phyloP scores from a whole-genome alignment of 805 yeast genomes.

The Hanseniaspora valbyensis region DNA sequence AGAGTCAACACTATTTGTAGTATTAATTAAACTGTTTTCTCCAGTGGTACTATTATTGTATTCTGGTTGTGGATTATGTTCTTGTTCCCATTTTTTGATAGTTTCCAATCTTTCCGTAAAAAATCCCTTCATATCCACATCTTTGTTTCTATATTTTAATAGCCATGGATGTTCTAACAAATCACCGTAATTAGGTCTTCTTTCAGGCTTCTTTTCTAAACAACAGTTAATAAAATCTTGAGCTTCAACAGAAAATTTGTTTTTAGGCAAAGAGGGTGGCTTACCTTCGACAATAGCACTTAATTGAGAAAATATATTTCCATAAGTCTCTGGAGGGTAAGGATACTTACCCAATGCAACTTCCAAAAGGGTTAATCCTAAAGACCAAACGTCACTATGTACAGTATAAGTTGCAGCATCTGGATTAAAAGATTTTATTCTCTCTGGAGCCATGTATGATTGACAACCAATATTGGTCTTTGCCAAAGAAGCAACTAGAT shows the following conservation, averaged over 20 bases:
- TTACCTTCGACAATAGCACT: conserved; percentile 95
- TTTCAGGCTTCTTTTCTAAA: conserved; percentile 66
- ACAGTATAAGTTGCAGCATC: conserved; percentile 78
- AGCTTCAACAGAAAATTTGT: conserved; percentile 60
- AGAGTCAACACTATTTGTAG: conserved; percentile 20
- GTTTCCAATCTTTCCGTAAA: conserved; percentile 31
- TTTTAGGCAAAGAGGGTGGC: conserved; percentile 66
- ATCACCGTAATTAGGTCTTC: conserved; percentile 69
- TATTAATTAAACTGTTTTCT: not conserved
- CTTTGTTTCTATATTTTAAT: conserved; percentile 36
- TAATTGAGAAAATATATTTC: conserved; percentile 80
- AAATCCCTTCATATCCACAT: conserved; percentile 30
- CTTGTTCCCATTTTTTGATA: conserved; percentile 23
- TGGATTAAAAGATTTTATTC: conserved; percentile 65
- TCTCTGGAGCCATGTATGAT: conserved; percentile 96
- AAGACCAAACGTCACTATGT: conserved; percentile 91
- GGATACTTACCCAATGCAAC: conserved; percentile 87
- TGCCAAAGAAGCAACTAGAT: conserved; percentile 87
- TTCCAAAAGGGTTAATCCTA: conserved; percentile 78
- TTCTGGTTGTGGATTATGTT: conserved; percentile 15
- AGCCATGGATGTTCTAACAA: conserved; percentile 82
- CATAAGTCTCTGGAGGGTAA: conserved; percentile 90
- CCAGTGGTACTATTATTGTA: not conserved
- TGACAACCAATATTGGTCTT: conserved; percentile 96
- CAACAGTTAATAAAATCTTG: conserved; percentile 68